phyloP scores from a whole-genome alignment of 1,139 yeast genomes.

The Pneumocystis sp. region DNA sequence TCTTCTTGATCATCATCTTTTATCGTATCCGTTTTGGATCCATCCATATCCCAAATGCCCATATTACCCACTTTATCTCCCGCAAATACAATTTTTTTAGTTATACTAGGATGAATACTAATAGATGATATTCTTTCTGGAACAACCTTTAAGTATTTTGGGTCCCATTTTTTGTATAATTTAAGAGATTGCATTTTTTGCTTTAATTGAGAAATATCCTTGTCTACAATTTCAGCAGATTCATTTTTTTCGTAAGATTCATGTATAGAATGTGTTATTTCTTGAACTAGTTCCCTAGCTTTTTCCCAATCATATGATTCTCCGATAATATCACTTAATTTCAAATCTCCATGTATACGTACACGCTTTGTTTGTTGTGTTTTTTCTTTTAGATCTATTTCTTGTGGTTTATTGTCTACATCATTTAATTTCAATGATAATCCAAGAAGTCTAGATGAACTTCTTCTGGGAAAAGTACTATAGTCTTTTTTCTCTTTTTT shows the following conservation, averaged over 20 bases:
- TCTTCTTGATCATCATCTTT: constrained; percentile 30
- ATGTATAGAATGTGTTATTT: constrained; percentile 26
- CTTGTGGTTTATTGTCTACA: constrained; percentile 14
- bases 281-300: constrained; percentile 3
- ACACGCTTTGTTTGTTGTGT: constrained; percentile 15
- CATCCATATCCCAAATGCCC: constrained; percentile 77
- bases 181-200: neutral
- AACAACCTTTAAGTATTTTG: constrained; percentile 57
- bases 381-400: constrained; percentile 13
- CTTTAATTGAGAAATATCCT: neutral
- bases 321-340: constrained; percentile 10
- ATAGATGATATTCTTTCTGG: constrained; percentile 61
- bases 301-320: constrained; percentile 6
- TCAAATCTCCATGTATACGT: constrained; percentile 11
- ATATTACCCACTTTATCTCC: constrained; percentile 77
- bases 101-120: constrained; percentile 56
- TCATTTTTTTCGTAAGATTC: constrained; percentile 21
- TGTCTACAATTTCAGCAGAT: constrained; percentile 24
- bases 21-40: neutral
- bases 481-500: constrained; percentile 10
- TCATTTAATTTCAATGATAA: constrained; percentile 19
- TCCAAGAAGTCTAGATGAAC: constrained; percentile 26
- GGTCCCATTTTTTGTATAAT: constrained; percentile 43
- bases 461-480: constrained; percentile 18
- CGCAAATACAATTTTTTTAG: constrained; percentile 52